Evolutionary conservation across 169 alveolate genomes (phyloP).

Genomic region (Cardiosporidium cionae): DNA sequence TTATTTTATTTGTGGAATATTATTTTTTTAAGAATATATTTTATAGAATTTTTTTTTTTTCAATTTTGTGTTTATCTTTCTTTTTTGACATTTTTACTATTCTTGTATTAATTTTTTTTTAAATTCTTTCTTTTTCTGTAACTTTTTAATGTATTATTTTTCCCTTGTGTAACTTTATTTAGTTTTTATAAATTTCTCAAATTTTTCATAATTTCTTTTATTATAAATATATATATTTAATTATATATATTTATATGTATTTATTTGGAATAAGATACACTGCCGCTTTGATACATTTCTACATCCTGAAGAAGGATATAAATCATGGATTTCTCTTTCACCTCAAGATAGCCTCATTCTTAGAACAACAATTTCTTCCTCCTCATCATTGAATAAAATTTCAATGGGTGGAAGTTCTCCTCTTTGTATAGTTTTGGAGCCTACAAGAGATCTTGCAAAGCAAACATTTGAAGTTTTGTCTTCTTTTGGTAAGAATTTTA

Average conservation of each 20-base stretch:
- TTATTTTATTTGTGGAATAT: no score
- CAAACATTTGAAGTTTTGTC: not conserved
- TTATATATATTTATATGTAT: not conserved
- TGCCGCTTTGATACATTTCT: not conserved
- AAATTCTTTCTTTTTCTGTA: no score
- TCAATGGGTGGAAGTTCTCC: not conserved
- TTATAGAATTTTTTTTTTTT: no score
- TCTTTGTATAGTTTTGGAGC: conserved; percentile 2
- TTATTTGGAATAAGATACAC: not conserved
- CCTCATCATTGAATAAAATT: not conserved
- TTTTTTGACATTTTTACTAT: no score
- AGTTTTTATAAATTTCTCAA: not conserved
- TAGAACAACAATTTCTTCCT: not conserved
- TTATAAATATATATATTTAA: not conserved
- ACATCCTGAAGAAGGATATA: not conserved
- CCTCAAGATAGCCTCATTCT: not conserved
- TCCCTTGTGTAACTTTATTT: not conserved
- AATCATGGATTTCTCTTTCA: not conserved
- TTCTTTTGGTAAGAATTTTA: not conserved
- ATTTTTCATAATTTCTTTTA: not conserved
- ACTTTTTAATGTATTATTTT: no score
- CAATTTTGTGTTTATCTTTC: no score
- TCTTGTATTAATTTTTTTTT: no score
- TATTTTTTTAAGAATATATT: no score
- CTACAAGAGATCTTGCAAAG: conserved; percentile 5